phyloP scores from a whole-genome alignment of 2,329 filamentous ascomycete species.

The Penicillium sp. region DNA sequence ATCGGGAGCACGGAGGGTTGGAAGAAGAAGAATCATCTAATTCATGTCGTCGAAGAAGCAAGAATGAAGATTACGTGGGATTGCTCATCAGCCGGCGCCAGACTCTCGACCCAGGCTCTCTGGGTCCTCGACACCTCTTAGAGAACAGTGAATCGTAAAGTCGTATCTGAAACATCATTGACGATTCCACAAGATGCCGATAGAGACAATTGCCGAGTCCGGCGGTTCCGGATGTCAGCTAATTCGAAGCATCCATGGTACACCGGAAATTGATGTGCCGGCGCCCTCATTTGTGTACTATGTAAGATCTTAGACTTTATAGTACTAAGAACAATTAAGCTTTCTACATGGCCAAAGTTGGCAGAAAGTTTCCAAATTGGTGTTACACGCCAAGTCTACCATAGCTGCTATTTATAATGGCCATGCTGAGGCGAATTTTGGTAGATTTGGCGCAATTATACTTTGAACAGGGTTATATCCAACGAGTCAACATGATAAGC shows the following conservation, averaged over 20 bases:
- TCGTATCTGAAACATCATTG: not conserved
- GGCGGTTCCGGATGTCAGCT: slow-evolving; percentile 10
- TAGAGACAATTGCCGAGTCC: not conserved
- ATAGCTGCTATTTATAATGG: not conserved
- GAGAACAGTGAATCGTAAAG: not conserved
- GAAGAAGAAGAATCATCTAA: slow-evolving; percentile 1
- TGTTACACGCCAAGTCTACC: not conserved
- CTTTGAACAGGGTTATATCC: slow-evolving; percentile 1
- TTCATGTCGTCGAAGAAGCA: slow-evolving; percentile 11
- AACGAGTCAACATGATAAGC: not conserved
- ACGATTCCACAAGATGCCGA: not conserved
- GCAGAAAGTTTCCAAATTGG: not conserved
- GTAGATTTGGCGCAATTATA: slow-evolving; percentile 4
- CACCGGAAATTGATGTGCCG: not conserved
- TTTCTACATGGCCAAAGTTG: not conserved
- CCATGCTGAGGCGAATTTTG: not conserved
- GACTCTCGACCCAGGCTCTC: not conserved
- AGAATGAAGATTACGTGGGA: slow-evolving; percentile 14
- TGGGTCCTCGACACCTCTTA: not conserved
- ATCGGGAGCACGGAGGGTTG: slow-evolving; percentile 1
- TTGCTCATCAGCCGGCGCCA: not conserved
- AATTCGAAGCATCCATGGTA: not conserved
- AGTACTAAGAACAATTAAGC: not conserved
- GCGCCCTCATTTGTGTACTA: not conserved
- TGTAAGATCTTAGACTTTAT: not conserved